phyloP scores from a whole-genome alignment of 2,329 filamentous ascomycete genomes.

The Calonectria naviculata region DNA sequence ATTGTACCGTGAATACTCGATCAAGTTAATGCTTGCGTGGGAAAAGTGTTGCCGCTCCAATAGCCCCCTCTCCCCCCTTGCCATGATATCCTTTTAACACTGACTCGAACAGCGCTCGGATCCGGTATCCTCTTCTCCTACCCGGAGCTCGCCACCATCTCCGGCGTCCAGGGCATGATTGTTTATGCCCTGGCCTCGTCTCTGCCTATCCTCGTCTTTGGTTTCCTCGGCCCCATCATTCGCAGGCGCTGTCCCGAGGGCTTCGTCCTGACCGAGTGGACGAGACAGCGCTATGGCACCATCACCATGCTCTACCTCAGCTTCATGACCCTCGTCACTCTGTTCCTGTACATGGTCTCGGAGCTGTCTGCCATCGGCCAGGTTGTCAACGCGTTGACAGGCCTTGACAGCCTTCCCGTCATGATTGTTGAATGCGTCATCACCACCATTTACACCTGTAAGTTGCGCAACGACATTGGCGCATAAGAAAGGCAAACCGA shows the following conservation, averaged over 20 bases:
- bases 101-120: conserved; percentile 76
- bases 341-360: conserved; percentile 89
- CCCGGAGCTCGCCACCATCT: conserved; percentile 81
- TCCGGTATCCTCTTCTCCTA: conserved; percentile 88
- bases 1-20: conserved; percentile 95
- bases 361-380: conserved; percentile 86
- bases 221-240: conserved; percentile 80
- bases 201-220: conserved; percentile 80
- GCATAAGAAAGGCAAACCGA: not conserved
- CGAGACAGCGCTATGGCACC: conserved; percentile 79
- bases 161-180: conserved; percentile 82
- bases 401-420: conserved; percentile 77
- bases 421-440: conserved; percentile 82
- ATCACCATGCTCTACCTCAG: conserved; percentile 79
- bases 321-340: conserved; percentile 80
- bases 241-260: conserved; percentile 83
- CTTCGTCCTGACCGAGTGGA: conserved; percentile 89
- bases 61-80: conserved; percentile 41
- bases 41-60: conserved; percentile 93
- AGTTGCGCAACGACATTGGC: conserved; percentile 30
- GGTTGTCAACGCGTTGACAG: conserved; percentile 79
- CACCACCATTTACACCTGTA: conserved; percentile 87
- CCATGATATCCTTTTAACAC: conserved; percentile 40
- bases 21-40: conserved; percentile 99
- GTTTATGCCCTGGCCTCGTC: conserved; percentile 80